phyloP scores from a whole-genome alignment of 2,329 filamentous ascomycete species.

The Fusarium secorum region DNA sequence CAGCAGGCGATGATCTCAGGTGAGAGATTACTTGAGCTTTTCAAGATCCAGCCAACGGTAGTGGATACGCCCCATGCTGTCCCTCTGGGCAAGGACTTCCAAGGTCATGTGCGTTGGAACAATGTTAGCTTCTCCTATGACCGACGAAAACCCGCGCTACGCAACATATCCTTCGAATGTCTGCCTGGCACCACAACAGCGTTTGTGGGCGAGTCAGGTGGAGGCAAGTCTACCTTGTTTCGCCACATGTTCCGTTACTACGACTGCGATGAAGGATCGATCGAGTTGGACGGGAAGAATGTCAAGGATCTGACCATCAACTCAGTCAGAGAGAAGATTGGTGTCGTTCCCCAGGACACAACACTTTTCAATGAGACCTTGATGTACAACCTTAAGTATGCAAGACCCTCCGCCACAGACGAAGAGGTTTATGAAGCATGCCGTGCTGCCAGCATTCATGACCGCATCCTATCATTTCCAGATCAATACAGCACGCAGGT shows the following conservation, averaged over 20 bases:
- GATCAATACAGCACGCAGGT: conserved; percentile 91
- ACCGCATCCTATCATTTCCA: conserved; percentile 88
- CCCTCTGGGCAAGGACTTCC: conserved; percentile 68
- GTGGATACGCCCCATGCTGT: conserved; percentile 75
- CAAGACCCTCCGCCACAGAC: conserved; percentile 80
- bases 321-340: conserved; percentile 89
- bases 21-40: conserved; percentile 91
- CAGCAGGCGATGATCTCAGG: conserved; percentile 98
- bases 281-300: conserved; percentile 84
- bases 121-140: conserved; percentile 94
- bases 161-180: conserved; percentile 85
- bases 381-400: conserved; percentile 95
- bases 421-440: conserved; percentile 85
- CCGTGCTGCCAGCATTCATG: conserved; percentile 87
- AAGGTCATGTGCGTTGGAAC: conserved; percentile 85
- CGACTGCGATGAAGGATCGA: conserved; percentile 80
- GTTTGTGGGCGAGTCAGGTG: conserved; percentile 94
- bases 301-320: conserved; percentile 90
- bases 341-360: conserved; percentile 96
- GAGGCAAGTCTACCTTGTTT: conserved; percentile 96
- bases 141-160: conserved; percentile 81
- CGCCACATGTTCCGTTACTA: conserved; percentile 97
- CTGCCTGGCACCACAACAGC: conserved; percentile 91
- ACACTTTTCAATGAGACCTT: conserved; percentile 93
- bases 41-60: conserved; percentile 94